phyloP scores from a whole-genome alignment of 2,329 filamentous ascomycete genomes.

The Hymenoscyphus fraxineus region DNA sequence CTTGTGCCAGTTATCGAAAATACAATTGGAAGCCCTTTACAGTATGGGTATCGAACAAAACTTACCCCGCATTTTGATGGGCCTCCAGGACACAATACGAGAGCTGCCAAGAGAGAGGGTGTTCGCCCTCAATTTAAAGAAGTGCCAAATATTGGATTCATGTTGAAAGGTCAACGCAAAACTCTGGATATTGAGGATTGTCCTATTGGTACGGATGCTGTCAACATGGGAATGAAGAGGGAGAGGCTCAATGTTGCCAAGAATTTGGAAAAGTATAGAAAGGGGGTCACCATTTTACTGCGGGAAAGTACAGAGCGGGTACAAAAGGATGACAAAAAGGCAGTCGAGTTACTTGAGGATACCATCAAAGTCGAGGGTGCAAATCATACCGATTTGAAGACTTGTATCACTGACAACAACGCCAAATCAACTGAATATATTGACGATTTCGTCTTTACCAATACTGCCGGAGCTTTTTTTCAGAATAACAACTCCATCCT shows the following conservation, averaged over 20 bases:
- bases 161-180: constrained; percentile 72
- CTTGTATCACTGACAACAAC: constrained; percentile 83
- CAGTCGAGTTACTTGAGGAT: constrained; percentile 30
- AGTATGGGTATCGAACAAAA: constrained; percentile 95
- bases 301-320: constrained; percentile 78
- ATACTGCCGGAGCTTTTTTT: constrained; percentile 93
- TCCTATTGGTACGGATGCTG: constrained; percentile 84
- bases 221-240: constrained; percentile 71
- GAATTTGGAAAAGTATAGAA: constrained; percentile 68
- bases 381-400: constrained; percentile 71
- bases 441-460: constrained; percentile 75
- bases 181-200: constrained; percentile 97
- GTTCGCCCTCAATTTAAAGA: constrained; percentile 55
- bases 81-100: constrained; percentile 52
- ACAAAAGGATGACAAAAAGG: constrained; percentile 41
- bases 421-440: constrained; percentile 84
- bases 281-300: constrained; percentile 82
- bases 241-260: constrained; percentile 73
- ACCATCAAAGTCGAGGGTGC: constrained; percentile 38
- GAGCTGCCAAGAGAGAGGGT: constrained; percentile 45
- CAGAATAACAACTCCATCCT: constrained; percentile 99
- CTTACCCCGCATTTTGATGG: constrained; percentile 94
- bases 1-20: constrained; percentile 72
- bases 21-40: constrained; percentile 84
- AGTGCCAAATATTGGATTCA: constrained; percentile 84